A percentile compares a stretch with the other conserved stretches of the same genome.
Conservation (phyloP, 805 yeast genomes). For the Maudiozyma serrabonitensis region DNA sequence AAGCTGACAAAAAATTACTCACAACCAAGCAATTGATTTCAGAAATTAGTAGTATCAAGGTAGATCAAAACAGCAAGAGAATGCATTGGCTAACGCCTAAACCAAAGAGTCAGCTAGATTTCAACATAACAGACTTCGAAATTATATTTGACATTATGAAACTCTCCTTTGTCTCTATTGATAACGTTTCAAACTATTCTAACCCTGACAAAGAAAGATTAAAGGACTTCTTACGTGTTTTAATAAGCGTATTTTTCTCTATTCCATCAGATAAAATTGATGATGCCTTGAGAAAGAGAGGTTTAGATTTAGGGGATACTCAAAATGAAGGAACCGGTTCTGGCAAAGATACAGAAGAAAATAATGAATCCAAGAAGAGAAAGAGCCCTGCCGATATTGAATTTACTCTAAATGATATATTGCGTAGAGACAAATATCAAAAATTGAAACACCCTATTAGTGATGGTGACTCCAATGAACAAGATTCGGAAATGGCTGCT, state of each 20-base stretch:
- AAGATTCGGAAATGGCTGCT: conserved; percentile 14
- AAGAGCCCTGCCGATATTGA: conserved; percentile 14
- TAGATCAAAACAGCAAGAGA: conserved; percentile 82
- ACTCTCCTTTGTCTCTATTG: conserved; percentile 57
- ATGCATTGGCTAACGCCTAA: conserved; percentile 78
- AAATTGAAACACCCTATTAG: conserved; percentile 14
- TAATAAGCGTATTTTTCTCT: conserved; percentile 63
- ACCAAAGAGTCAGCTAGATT: conserved; percentile 67
- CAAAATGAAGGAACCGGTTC: conserved; percentile 7
- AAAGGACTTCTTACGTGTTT: conserved; percentile 58
- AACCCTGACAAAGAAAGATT: conserved; percentile 71
- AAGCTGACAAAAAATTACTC: conserved; percentile 84
- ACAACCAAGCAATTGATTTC: conserved; percentile 85
- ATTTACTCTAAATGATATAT: conserved; percentile 16
- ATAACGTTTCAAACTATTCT: conserved; percentile 65
- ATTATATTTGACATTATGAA: conserved; percentile 66
- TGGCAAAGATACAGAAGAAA: conserved; percentile 11
- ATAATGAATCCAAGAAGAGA: conserved; percentile 25
- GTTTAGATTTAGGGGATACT: neutral
- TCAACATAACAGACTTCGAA: conserved; percentile 52
- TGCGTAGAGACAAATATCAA: conserved; percentile 34
- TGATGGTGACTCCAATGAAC: conserved; percentile 4
- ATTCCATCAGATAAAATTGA: conserved; percentile 43
- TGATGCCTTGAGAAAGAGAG: conserved; percentile 23
- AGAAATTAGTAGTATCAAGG: conserved; percentile 85